Evolutionary conservation across 2,329 filamentous ascomycete genomes (phyloP).

Genomic region (Cladorrhinum sp.): DNA sequence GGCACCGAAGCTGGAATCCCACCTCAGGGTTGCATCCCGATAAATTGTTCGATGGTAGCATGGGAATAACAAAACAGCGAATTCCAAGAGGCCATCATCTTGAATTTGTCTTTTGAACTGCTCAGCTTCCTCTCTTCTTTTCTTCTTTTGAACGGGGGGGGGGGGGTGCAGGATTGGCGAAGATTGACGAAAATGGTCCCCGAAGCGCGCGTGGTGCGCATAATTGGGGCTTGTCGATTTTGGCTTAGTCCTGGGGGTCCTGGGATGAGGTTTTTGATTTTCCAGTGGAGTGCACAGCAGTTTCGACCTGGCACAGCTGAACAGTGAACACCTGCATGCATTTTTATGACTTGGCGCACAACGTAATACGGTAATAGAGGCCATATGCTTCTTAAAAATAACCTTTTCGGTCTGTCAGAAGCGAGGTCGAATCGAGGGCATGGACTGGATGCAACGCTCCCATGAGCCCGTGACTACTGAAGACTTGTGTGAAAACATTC

Average conservation of each 20-base stretch:
- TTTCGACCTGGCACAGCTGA: neutral
- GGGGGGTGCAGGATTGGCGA: neutral
- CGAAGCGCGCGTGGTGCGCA: neutral
- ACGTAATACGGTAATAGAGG: neutral
- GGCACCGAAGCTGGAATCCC: neutral
- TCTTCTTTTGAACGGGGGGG: neutral
- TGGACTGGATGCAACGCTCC: too few species aligned
- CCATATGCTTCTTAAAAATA: neutral
- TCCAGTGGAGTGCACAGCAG: neutral
- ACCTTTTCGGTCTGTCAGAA: neutral
- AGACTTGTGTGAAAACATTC: too few species aligned
- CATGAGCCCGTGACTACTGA: too few species aligned
- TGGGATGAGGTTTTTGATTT: neutral
- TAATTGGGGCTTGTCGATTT: neutral
- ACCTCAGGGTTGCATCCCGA: neutral
- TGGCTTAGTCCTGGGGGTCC: neutral
- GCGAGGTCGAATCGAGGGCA: neutral
- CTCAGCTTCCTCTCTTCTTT: neutral
- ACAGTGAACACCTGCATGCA: neutral
- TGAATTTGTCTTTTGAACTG: neutral
- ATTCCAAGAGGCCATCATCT: neutral
- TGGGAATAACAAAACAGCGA: neutral
- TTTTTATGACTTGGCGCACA: neutral
- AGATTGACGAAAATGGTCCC: neutral
- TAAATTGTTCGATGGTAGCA: neutral